Percentiles rank a stretch among this genome's conserved stretches.
phyloP scores from a whole-genome alignment of 2,329 filamentous ascomycete genomes.

The Epicoccum sorghinum region DNA sequence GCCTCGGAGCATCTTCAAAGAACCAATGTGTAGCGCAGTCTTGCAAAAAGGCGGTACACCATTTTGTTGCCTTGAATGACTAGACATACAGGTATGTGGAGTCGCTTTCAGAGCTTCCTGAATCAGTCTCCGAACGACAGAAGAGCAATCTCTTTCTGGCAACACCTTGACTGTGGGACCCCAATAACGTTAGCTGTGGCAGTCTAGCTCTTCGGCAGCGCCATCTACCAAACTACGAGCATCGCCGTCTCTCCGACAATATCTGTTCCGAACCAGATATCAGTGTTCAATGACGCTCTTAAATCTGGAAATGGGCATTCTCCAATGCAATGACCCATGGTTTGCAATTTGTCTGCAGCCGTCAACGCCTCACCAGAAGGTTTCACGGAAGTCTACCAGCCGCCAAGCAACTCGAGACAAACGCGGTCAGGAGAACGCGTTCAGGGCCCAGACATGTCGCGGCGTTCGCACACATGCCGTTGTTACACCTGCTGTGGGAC shows the following conservation, averaged over 20 bases:
- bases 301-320: neutral
- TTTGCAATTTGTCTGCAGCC: conserved; percentile 1
- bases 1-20: too few species aligned
- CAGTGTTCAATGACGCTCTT: conserved; percentile 1
- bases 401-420: neutral
- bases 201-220: conserved; percentile 5
- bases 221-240: conserved; percentile 6
- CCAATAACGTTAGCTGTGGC: neutral
- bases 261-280: conserved; percentile 2
- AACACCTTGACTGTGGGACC: neutral
- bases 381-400: neutral
- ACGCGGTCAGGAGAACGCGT: neutral
- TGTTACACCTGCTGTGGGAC: neutral
- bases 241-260: neutral
- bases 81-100: neutral
- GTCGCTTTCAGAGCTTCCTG: neutral
- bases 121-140: neutral
- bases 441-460: neutral
- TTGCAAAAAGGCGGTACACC: too few species aligned
- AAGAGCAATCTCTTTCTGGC: neutral
- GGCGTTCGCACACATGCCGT: neutral
- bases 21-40: too few species aligned
- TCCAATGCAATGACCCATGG: neutral
- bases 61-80: neutral
- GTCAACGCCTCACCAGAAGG: neutral